Conservation (phyloP, 352 stramenopile species). For the Phytophthora litchii region DNA sequence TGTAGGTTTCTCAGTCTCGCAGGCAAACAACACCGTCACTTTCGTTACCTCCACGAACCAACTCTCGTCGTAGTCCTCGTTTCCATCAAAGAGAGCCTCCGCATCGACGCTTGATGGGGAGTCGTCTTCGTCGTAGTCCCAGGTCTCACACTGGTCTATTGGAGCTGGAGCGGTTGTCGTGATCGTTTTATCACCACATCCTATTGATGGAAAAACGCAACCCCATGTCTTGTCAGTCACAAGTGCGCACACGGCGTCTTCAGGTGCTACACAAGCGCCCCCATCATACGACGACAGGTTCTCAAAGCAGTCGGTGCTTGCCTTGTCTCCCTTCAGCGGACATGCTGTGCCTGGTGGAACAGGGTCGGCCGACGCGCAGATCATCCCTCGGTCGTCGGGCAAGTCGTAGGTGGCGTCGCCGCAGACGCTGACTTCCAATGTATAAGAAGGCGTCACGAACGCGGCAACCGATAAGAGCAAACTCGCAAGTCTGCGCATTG, state of each 20-base stretch:
- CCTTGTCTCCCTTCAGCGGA: slow-evolving; percentile 46
- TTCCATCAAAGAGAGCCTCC: slow-evolving; percentile 26
- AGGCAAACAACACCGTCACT: slow-evolving; percentile 29
- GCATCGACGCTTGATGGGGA: slow-evolving; percentile 10
- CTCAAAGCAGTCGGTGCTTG: slow-evolving; percentile 46
- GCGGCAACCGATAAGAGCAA: slow-evolving; percentile 3
- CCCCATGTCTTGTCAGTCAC: slow-evolving; percentile 49
- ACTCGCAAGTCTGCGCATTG: slow-evolving; percentile 21
- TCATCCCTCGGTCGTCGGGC: slow-evolving; percentile 35
- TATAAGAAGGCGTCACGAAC: slow-evolving; percentile 11
- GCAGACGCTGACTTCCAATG: slow-evolving; percentile 30
- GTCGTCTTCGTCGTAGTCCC: slow-evolving; percentile 29
- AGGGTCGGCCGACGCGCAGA: slow-evolving; percentile 52
- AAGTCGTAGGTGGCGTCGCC: slow-evolving; percentile 38
- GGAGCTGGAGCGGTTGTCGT: slow-evolving; percentile 11
- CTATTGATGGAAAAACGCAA: slow-evolving; percentile 36
- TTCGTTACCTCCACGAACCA: slow-evolving; percentile 37
- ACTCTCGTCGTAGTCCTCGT: slow-evolving; percentile 30
- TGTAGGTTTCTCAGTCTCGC: slow-evolving; percentile 23
- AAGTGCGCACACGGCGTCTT: slow-evolving; percentile 52
- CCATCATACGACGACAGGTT: slow-evolving; percentile 47
- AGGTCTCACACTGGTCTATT: slow-evolving; percentile 28
- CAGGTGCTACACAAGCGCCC: slow-evolving; percentile 37
- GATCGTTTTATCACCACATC: slow-evolving; percentile 14
- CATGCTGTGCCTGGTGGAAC: slow-evolving; percentile 33